These are phyloP conservation scores for Oehlia diaphana DNA, from an alignment of 192 early-diverging fungal species.

Conservation along the genomic window DNA sequence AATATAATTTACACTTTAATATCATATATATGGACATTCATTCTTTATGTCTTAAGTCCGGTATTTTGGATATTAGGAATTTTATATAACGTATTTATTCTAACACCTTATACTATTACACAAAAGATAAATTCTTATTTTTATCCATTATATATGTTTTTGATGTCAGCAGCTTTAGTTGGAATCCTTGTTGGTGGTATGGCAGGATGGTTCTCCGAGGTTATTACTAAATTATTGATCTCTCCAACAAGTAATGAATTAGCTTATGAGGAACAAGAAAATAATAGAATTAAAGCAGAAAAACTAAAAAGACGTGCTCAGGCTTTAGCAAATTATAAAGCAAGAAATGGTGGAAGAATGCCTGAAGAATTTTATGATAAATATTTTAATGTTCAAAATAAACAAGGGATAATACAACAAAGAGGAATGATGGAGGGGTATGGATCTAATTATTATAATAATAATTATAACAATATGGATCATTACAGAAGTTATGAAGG, in stretches of 20 bases:
- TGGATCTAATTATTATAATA: neutral
- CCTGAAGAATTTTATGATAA: slow-evolving; percentile 13
- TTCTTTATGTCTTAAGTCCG: neutral
- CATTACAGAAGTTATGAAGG: neutral
- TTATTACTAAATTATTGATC: slow-evolving; percentile 8
- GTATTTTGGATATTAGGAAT: neutral
- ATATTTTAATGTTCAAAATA: neutral
- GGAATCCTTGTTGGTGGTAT: slow-evolving; percentile 17
- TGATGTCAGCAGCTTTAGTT: neutral
- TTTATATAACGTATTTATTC: neutral
- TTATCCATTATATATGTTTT: slow-evolving; percentile 19
- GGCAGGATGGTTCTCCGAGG: slow-evolving; percentile 26
- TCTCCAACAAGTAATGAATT: neutral
- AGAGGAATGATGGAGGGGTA: neutral
- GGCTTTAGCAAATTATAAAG: slow-evolving; percentile 4
- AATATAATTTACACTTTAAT: neutral
- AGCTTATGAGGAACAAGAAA: neutral
- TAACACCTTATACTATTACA: neutral
- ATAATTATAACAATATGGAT: neutral
- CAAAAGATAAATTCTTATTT: neutral
- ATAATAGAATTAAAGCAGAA: neutral
- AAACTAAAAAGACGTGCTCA: slow-evolving; percentile 10
- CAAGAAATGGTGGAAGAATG: slow-evolving; percentile 13
- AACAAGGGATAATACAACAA: neutral
- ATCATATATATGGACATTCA: neutral